These are phyloP conservation scores for Amphicarpaea edgeworthii DNA, from an alignment of 306 rosid species.

Conservation along the genomic window DNA sequence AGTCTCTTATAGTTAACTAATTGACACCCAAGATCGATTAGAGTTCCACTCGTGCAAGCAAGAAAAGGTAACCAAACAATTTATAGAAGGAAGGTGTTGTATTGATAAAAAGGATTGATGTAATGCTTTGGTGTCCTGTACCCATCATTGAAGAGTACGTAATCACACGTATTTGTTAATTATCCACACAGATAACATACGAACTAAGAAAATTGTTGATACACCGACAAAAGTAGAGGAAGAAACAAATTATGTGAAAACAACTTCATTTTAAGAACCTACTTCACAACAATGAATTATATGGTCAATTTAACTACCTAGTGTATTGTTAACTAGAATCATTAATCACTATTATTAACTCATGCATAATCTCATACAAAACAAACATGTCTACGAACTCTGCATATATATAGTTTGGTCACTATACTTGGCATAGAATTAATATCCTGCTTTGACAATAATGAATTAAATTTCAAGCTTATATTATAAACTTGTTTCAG, in stretches of 20 bases:
- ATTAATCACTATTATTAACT: neutral
- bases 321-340: neutral
- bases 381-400: neutral
- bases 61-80: neutral
- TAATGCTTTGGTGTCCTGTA: neutral
- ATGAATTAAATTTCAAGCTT: neutral
- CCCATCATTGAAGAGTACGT: neutral
- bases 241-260: neutral
- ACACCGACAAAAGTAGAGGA: conserved; percentile 13
- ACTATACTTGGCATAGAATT: neutral
- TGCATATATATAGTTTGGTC: neutral
- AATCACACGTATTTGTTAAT: neutral
- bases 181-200: neutral
- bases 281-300: neutral
- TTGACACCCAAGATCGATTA: neutral
- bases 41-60: neutral
- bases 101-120: neutral
- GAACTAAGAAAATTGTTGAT: neutral
- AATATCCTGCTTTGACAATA: too few relatives aligned
- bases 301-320: neutral
- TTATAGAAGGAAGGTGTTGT: conserved; percentile 2
- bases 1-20: neutral
- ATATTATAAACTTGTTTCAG: neutral
- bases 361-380: neutral
- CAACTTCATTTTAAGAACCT: neutral